These are phyloP conservation scores for Fusarium austroafricanum DNA, from an alignment of 2,329 filamentous ascomycete species.

Conservation along the genomic window DNA sequence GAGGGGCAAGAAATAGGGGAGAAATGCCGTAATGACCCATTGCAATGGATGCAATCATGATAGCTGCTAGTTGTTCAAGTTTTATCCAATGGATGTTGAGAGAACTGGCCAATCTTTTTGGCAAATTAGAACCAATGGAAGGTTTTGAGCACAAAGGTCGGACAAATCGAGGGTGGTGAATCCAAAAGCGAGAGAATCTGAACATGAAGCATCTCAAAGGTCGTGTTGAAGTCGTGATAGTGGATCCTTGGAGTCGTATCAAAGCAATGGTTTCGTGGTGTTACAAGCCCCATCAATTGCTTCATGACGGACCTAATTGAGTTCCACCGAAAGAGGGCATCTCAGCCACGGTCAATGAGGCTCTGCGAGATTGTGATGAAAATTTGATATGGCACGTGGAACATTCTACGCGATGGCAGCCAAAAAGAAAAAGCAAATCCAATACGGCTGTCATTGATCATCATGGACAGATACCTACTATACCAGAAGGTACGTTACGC, in stretches of 20 bases:
- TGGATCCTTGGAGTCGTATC: constrained; percentile 31
- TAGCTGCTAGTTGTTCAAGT: constrained; percentile 6
- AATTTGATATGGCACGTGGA: constrained; percentile 31
- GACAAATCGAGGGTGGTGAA: background rate
- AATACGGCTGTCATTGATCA: constrained; percentile 35
- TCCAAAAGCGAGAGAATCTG: background rate
- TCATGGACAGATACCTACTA: constrained; percentile 9
- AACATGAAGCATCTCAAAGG: constrained; percentile 22
- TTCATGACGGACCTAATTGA: constrained; percentile 2
- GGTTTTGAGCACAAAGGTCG: background rate
- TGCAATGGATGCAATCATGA: constrained; percentile 33
- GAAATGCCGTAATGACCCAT: constrained; percentile 14
- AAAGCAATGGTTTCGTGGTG: constrained; percentile 8
- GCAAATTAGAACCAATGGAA: constrained; percentile 7
- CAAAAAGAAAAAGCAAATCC: constrained; percentile 40
- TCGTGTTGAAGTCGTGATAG: constrained; percentile 27
- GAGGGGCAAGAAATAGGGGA: constrained; percentile 36
- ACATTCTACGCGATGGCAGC: constrained; percentile 7
- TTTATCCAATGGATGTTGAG: constrained; percentile 24
- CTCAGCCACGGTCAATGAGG: constrained; percentile 24
- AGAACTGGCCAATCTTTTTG: constrained; percentile 6
- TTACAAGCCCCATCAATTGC: constrained; percentile 1
- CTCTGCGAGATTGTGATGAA: constrained; percentile 25
- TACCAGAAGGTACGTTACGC: constrained; percentile 34
- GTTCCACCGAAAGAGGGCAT: background rate